Evolutionary conservation across 108 stramenopile genomes (phyloP).

Genomic region (Cyclotella atomus): DNA sequence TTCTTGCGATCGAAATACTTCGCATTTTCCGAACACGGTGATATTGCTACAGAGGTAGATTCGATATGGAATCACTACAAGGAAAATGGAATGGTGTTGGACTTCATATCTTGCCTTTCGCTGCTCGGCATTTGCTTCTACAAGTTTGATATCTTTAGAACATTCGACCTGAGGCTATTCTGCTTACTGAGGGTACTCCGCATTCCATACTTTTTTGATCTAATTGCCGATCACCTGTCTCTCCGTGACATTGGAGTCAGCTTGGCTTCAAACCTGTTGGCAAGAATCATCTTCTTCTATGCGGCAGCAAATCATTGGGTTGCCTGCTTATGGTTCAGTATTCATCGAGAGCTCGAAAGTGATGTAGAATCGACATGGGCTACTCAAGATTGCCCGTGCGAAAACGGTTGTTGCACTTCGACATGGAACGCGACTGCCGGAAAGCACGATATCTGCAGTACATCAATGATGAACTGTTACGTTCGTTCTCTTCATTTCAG

Average conservation of each 20-base stretch:
- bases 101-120: constrained; percentile 39
- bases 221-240: not conserved
- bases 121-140: constrained; percentile 25
- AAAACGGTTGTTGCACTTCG: constrained; percentile 33
- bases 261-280: constrained; percentile 25
- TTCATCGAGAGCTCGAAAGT: constrained; percentile 63
- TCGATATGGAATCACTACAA: constrained; percentile 36
- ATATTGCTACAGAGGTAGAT: constrained; percentile 10
- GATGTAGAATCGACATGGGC: constrained; percentile 55
- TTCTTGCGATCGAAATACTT: constrained; percentile 44
- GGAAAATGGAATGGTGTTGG: constrained; percentile 38
- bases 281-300: constrained; percentile 42
- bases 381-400: constrained; percentile 54
- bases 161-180: constrained; percentile 22
- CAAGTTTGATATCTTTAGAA: not conserved
- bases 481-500: constrained; percentile 52
- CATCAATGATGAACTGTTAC: constrained; percentile 48
- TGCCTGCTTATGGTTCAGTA: constrained; percentile 66
- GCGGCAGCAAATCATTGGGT: constrained; percentile 56
- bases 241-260: not conserved
- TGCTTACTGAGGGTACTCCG: constrained; percentile 43
- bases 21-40: constrained; percentile 41
- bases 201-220: constrained; percentile 35
- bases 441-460: constrained; percentile 58
- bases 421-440: constrained; percentile 34